Base-by-base conservation (phyloP, 495 filamentous ascomycete species). In the Lepidopterella palustris region DNA sequence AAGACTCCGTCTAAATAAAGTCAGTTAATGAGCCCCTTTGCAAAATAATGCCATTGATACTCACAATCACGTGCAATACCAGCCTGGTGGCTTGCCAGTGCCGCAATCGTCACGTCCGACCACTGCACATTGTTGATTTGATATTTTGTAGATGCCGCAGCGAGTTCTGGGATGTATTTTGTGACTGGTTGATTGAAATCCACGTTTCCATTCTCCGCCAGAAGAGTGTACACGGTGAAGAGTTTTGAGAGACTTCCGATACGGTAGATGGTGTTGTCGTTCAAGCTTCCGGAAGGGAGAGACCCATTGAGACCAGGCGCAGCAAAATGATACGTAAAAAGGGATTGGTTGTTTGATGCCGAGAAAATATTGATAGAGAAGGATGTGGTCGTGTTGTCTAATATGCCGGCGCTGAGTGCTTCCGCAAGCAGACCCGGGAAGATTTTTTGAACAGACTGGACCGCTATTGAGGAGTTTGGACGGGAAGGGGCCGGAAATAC, bases 211-310 rank as follows among this genome's bases (percentile, higher is more conserved):
- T 20, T 29, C 18, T 42, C 39, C 18, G 32, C 60, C 13, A 67
- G 55, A 25, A 63, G 32, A 11, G 57, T 45, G 49, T 67, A 67
- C n/a, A 54, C 56, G 10, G 64, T 63, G 56, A 60, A 53, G 13
- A 67, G 54, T 39, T 67, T 67, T 9, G 60, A 60, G 8, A 67
- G 57, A 56, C 64, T 67, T 11, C 60, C 64, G 35, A 67, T 45
- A 11, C 64, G 60, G 31, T 29, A 67, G 4, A 63, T 53, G 15
- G 64, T 62, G 4, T 62, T 54, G 20, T 66, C 58, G 23, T 66
- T 21, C 45, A 49, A 49, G n/a, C 3, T 1, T 27, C 61, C 61
- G 13, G 47, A 18, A 5, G 55, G 23, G 2, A 58, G 39, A 31
- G 47, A 21, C 20, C 23, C 55, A 5, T 47, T 24, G 21, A 57